Evolutionary conservation across 139 green algal genomes (phyloP), one percentile per base, ranked within the genome.

Genomic region (Edaphochlamys debaryana): DNA sequence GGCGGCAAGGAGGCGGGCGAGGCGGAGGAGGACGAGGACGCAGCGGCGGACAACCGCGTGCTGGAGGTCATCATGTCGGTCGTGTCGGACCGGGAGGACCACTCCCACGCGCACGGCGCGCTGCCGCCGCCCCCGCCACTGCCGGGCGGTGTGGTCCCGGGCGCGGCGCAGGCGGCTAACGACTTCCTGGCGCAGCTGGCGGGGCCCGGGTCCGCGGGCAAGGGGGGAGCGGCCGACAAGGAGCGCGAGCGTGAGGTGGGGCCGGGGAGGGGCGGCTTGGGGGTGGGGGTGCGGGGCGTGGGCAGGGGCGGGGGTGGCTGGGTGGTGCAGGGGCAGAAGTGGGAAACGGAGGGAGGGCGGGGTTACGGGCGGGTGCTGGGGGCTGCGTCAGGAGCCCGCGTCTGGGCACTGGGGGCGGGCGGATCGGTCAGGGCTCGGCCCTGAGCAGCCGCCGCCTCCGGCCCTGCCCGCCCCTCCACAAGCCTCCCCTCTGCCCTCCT

Each of bases 171-270:
- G 68, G 66, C 62, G 15, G 79, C 91, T 38, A 80, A 79, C 69
- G 75, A 87, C 0, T 93, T 94, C 63, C 79, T 94, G 66, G 78
- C 78, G 32, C 69, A 80, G 69, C 71, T 73, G 5, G 80, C 37
- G 5, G 36, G 32, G 7, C 2, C n/a, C 36, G 42, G 78, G 5
- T 3, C 63, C 32, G 19, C 42, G 37, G 40, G 69, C 69, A 67
- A 67, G 42, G 20, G 29, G 30, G 45, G 34, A 4, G 48, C 30
- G 38, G 34, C 48, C 4, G 73, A 69, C 29, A 63, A 62, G n/a
- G 60, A 71, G 15, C 75, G 75, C 3, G 75, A 80, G 20, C 56
- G 73, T 25, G 73, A 80, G 56, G 73, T 80, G 45, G 29, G 56
- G 56, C 3, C 30, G 19, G 30, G 56, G 56, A 5, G 22, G 22